Evolutionary conservation across 1,284 basidiomycete genomes (phyloP), one percentile per base, ranked within the genome.

Genomic region (Schizophyllum amplum): DNA sequence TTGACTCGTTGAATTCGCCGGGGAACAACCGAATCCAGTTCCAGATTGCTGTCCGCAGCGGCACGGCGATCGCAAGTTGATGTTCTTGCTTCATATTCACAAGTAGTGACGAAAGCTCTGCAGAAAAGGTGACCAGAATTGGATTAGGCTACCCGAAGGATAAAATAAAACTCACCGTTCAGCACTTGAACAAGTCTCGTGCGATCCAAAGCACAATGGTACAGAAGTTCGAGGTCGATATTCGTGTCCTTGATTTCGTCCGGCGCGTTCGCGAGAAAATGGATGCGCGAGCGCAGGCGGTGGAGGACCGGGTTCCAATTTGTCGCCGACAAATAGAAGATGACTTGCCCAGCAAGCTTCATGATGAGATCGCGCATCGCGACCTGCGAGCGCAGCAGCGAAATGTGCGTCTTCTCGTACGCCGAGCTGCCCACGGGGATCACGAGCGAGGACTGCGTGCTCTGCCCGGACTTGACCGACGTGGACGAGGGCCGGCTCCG

Each of bases 21-120:
- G 92, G 90, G 66, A 88, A 90, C 15, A 84, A 78, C 52, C 91
- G 86, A 53, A 97, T 87, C 93, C 93, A 98, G 59, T 91, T 92
- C 93, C 94, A 96, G 25, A 97, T 78, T 0, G 91, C 91, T 33
- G 83, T 79, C 15, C 92, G 83, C 27, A 98, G 76, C 20, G 87
- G 84, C 5, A 82, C 74, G 0, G 92, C 86, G 27, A 94, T 77
- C 0, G 87, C 84, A 4, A 82, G 72, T 64, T 93, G 91, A 0
- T 86, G 82, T 42, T 89, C 85, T 48, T 79, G 80, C 64, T 85
- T 86, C 80, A 97, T 88, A 67, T 90, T 91, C 17, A 95, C 82
- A 51, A 97, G 83, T 2, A 93, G 77, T 0, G 87, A 89, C 0
- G 88, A 90, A 5, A 97, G 70, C 66, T 97, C 94, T 85, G 60